phyloP scores from a whole-genome alignment of 169 alveolate species.

The Babesia caballi region DNA sequence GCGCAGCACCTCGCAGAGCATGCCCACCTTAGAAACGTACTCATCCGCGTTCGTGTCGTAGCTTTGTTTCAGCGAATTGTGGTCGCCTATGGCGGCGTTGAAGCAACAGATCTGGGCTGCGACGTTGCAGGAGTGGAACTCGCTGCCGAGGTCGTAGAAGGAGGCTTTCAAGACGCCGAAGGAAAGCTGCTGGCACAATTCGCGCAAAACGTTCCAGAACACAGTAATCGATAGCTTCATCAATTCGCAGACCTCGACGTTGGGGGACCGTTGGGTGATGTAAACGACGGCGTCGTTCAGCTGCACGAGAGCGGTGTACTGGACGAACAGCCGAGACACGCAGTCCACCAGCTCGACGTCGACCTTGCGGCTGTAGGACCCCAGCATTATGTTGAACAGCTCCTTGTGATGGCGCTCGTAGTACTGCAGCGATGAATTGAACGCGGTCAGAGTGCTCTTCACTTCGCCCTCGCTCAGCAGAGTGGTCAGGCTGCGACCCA shows the following conservation, averaged over 20 bases:
- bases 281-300: slow-evolving; percentile 32
- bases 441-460: neutral
- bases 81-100: neutral
- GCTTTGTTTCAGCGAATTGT: neutral
- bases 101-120: slow-evolving; percentile 43
- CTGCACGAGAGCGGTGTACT: slow-evolving; percentile 9
- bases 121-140: slow-evolving; percentile 19
- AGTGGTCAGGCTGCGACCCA: slow-evolving; percentile 1
- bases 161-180: slow-evolving; percentile 32
- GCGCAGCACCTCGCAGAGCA: neutral
- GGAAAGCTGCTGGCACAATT: slow-evolving; percentile 2
- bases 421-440: neutral
- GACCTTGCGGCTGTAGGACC: neutral
- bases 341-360: slow-evolving; percentile 15
- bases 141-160: slow-evolving; percentile 55
- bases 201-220: slow-evolving; percentile 4
- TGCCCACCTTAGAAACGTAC: neutral
- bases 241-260: slow-evolving; percentile 1
- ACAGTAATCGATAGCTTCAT: neutral
- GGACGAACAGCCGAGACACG: slow-evolving; percentile 11
- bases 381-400: neutral
- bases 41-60: neutral
- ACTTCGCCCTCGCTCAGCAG: slow-evolving; percentile 15
- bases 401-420: neutral
- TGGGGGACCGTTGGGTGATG: slow-evolving; percentile 41